Evolutionary conservation across 1,139 yeast genomes (phyloP).

Genomic region (Ogataea hybrid): DNA sequence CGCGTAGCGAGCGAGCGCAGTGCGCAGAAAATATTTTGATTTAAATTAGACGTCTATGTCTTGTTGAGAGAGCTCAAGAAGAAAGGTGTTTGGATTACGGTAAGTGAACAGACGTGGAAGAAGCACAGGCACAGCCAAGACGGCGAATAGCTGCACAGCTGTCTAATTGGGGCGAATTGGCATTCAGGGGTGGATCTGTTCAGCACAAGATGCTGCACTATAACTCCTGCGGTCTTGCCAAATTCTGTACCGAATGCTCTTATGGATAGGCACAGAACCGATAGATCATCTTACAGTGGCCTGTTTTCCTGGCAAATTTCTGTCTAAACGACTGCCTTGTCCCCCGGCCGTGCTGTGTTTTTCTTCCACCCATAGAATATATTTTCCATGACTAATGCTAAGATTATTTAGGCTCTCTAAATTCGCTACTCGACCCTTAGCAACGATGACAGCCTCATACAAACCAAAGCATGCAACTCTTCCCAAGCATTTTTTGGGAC

Average conservation of each 20-base stretch:
- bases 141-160: no score
- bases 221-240: not conserved
- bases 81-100: constrained; percentile 11
- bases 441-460: constrained; percentile 19
- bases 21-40: constrained; percentile 11
- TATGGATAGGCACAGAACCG: not conserved
- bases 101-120: not conserved
- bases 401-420: constrained; percentile 8
- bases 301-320: not conserved
- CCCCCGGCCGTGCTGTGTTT: not conserved
- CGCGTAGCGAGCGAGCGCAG: constrained; percentile 9
- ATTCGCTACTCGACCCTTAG: constrained; percentile 7
- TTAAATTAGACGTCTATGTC: constrained; percentile 9
- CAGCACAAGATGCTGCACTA: no score
- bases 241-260: not conserved
- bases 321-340: not conserved
- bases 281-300: not conserved
- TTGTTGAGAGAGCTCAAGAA: constrained; percentile 9
- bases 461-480: constrained; percentile 36
- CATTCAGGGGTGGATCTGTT: no score
- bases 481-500: constrained; percentile 76
- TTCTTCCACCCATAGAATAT: not conserved
- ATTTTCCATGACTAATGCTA: constrained; percentile 11
- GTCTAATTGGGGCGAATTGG: no score
- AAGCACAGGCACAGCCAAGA: not conserved